Base-by-base conservation (phyloP, 2,329 filamentous ascomycete genomes). In the Aspergillus glaucus region DNA sequence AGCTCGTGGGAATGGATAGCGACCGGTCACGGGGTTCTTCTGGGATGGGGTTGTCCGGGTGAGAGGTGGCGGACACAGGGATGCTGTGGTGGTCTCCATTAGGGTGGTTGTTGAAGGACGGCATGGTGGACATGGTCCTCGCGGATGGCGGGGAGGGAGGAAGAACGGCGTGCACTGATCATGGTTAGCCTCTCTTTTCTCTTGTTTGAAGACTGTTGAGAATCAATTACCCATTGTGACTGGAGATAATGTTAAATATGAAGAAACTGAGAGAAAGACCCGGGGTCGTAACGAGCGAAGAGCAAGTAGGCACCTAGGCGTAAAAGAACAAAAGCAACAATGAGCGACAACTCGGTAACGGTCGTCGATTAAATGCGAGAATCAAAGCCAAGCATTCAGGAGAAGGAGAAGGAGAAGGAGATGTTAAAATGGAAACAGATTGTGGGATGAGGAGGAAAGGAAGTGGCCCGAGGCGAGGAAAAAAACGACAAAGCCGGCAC, bases 41-140 rank as follows among this genome's bases (percentile, higher is more conserved):
- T 4, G 74, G 74, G 46, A 76, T 67, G 10, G 73, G 73, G 54
- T 76, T 71, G 44, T 70, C 62, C 12, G 74, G 73, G 51, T 75
- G 73, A 32, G 71, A 75, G 45, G 70, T 74, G 12, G 65, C 59
- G 4, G 71, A 69, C 47, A 65, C 53, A 10, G 68, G 69, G 40
- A 70, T 62, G 17, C 54, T 58, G 47, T 57, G 57, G 41, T 61
- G 58, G 12, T 61, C 62, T 36, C 54, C 52, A 54, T 62, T 56
- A 36, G 54, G 54, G 44, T 56, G 50, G 40, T 52, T 57, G 32
- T 55, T 42, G 34, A 54, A 51, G 48, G 55, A 54, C 15, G 60
- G 62, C 41, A 57, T 56, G 43, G 59, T 52, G 32, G 51, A 55
- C 46, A 59, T 56, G 43, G 63, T 56, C 39, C 61, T 60, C 52